phyloP scores from a whole-genome alignment of 2,329 filamentous ascomycete genomes.

The Pestalotiopsis sp. region DNA sequence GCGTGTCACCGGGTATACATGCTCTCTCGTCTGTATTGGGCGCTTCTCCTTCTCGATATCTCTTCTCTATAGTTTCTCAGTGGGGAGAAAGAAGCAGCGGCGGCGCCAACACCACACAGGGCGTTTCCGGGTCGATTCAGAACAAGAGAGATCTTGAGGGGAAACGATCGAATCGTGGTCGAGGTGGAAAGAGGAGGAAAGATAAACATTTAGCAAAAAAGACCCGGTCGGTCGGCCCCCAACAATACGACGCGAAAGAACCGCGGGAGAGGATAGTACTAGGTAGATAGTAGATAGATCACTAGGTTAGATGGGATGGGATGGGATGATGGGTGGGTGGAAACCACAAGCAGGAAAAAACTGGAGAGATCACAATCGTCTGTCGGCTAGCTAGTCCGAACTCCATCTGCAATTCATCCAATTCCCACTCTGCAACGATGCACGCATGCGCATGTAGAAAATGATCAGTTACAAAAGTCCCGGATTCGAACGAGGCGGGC shows the following conservation, averaged over 20 bases:
- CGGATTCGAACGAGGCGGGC: not conserved
- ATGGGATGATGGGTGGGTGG: not conserved
- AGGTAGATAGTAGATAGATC: too few relatives aligned
- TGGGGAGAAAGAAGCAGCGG: not conserved
- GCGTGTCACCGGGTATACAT: not conserved
- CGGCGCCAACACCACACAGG: not conserved
- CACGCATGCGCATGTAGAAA: not conserved
- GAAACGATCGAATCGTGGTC: too few relatives aligned
- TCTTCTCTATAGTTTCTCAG: not conserved
- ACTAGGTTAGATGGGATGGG: not conserved
- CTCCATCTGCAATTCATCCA: not conserved
- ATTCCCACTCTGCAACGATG: not conserved
- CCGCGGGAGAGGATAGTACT: not conserved
- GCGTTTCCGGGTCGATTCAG: not conserved
- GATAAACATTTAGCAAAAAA: too few relatives aligned
- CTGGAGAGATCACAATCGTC: not conserved
- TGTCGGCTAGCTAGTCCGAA: not conserved
- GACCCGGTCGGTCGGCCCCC: not conserved
- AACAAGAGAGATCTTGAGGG: too few relatives aligned
- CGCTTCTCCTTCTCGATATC: not conserved
- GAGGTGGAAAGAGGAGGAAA: too few relatives aligned
- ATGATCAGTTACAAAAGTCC: not conserved
- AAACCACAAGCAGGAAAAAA: not conserved
- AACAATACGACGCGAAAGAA: not conserved
- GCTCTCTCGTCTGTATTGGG: not conserved